phyloP scores from a whole-genome alignment of 2,329 filamentous ascomycete species.

The Fusarium torulosum region DNA sequence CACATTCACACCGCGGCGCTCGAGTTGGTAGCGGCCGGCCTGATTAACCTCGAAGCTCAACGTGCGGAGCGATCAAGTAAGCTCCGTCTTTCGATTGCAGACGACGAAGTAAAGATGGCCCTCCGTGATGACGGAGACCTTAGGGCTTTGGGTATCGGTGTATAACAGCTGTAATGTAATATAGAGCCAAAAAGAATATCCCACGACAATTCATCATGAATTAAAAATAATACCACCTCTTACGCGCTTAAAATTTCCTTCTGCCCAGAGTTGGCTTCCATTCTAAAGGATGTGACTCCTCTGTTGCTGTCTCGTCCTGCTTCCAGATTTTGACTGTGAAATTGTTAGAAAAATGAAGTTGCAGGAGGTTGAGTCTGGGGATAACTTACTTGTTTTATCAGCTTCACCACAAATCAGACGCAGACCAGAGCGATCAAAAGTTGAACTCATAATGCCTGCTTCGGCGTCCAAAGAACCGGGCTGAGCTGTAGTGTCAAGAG shows the following conservation, averaged over 20 bases:
- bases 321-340: slow-evolving; percentile 90
- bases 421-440: slow-evolving; percentile 89
- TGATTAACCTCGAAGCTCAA: slow-evolving; percentile 85
- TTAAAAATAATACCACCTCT: slow-evolving; percentile 15
- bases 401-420: slow-evolving; percentile 94
- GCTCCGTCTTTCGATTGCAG: slow-evolving; percentile 84
- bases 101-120: slow-evolving; percentile 91
- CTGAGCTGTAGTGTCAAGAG: slow-evolving; percentile 90
- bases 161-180: slow-evolving; percentile 51
- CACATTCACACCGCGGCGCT: slow-evolving; percentile 78
- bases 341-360: slow-evolving; percentile 38
- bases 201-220: slow-evolving; percentile 24
- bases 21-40: slow-evolving; percentile 86
- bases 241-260: slow-evolving; percentile 73
- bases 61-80: slow-evolving; percentile 89
- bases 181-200: slow-evolving; percentile 28
- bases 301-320: slow-evolving; percentile 89
- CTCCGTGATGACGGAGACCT: slow-evolving; percentile 90
- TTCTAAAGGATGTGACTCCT: slow-evolving; percentile 89
- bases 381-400: slow-evolving; percentile 84
- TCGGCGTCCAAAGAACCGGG: slow-evolving; percentile 95
- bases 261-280: slow-evolving; percentile 88
- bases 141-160: slow-evolving; percentile 77
- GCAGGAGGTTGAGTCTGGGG: neutral
- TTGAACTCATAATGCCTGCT: slow-evolving; percentile 93